phyloP scores from a whole-genome alignment of 345 rosid species.

The Linum tenue region DNA sequence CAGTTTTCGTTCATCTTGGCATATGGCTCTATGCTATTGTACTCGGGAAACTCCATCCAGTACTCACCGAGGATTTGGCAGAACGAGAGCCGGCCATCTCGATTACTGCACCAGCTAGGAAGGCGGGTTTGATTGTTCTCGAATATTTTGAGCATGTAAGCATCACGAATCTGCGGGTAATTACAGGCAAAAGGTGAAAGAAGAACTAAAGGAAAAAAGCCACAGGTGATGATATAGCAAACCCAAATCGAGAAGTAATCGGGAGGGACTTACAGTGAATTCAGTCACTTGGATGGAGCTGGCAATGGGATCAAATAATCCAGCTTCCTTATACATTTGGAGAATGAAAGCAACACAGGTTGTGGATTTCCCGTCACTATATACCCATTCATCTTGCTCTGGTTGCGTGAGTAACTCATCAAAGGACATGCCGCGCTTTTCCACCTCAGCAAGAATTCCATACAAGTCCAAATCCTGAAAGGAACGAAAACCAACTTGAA shows the following conservation, averaged over 20 bases:
- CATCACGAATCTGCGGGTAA: constrained; percentile 66
- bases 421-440: constrained; percentile 69
- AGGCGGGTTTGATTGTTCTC: constrained; percentile 62
- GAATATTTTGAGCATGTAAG: constrained; percentile 66
- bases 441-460: constrained; percentile 66
- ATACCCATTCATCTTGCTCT: constrained; percentile 92
- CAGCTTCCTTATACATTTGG: constrained; percentile 88
- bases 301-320: constrained; percentile 57
- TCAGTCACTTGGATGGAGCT: constrained; percentile 88
- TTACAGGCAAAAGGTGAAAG: neutral
- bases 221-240: neutral
- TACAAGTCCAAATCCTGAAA: constrained; percentile 66
- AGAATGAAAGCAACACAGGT: constrained; percentile 92
- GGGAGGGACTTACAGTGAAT: constrained; percentile 56
- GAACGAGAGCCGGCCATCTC: constrained; percentile 42
- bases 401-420: constrained; percentile 82
- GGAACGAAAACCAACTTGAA: constrained; percentile 1
- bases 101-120: constrained; percentile 74
- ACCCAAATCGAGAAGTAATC: neutral
- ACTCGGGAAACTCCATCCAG: constrained; percentile 76
- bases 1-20: constrained; percentile 86
- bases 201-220: neutral
- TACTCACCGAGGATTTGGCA: constrained; percentile 90
- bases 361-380: constrained; percentile 93
- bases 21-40: constrained; percentile 70